phyloP scores from a whole-genome alignment of 73 alveolate species.

The Stentor roeselii region DNA sequence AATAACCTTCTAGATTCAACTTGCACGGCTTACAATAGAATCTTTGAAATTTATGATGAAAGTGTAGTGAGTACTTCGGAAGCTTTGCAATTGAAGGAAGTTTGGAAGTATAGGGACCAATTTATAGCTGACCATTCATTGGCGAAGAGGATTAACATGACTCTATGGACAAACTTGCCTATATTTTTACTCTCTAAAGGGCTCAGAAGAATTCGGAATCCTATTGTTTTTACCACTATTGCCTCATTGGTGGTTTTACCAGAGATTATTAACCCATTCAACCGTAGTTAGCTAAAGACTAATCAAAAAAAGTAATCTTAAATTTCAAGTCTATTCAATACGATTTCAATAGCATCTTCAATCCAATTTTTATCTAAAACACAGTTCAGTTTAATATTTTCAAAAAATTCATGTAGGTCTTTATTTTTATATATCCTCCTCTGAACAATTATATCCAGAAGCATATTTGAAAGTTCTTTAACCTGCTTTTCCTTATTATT shows the following conservation, averaged over 20 bases:
- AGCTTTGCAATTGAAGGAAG: too few relatives aligned
- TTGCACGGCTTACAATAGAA: too few relatives aligned
- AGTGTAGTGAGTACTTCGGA: too few relatives aligned
- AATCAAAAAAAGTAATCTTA: too few relatives aligned
- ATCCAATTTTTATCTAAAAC: neutral
- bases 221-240: neutral
- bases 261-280: neutral
- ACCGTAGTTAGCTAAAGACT: neutral
- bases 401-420: neutral
- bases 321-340: too few relatives aligned
- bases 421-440: neutral
- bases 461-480: neutral
- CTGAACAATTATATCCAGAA: neutral
- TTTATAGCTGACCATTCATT: neutral
- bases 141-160: neutral
- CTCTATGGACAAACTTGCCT: neutral
- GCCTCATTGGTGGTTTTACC: neutral
- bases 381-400: neutral
- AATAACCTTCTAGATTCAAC: too few relatives aligned
- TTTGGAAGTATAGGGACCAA: too few relatives aligned
- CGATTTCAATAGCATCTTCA: neutral
- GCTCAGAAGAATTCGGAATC: neutral
- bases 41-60: too few relatives aligned
- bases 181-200: neutral
- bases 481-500: neutral